These are phyloP conservation scores for Penicillium janthinellum DNA, from an alignment of 2,329 filamentous ascomycete genomes.

Conservation along the genomic window DNA sequence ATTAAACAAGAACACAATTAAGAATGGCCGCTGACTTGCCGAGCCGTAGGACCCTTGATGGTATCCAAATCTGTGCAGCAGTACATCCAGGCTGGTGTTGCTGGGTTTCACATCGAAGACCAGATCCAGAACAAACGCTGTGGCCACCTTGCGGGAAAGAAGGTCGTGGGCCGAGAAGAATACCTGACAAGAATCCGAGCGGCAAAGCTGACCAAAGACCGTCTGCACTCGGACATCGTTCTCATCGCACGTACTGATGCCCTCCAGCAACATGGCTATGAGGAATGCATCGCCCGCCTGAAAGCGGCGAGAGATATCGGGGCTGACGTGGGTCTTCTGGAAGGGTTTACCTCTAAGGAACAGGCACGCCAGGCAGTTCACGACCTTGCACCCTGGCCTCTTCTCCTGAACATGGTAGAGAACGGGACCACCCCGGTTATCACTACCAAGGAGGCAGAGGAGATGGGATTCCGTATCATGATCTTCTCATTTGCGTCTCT, in stretches of 20 bases:
- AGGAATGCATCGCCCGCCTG: constrained; percentile 42
- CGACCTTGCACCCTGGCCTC: constrained; percentile 42
- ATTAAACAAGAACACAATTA: too few species aligned
- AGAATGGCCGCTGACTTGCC: not conserved
- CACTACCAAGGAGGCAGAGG: constrained; percentile 40
- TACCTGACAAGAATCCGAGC: constrained; percentile 41
- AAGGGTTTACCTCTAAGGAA: constrained; percentile 43
- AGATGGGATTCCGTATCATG: constrained; percentile 48
- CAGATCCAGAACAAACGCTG: constrained; percentile 51
- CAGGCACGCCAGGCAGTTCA: constrained; percentile 39
- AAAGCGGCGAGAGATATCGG: constrained; percentile 43
- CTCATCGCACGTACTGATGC: constrained; percentile 49
- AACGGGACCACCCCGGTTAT: constrained; percentile 43
- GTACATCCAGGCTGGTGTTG: constrained; percentile 56
- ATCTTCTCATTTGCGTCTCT: constrained; percentile 46
- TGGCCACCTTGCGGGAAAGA: constrained; percentile 44
- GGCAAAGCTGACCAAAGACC: constrained; percentile 37
- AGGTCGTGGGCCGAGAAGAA: constrained; percentile 39
- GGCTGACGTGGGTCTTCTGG: constrained; percentile 46
- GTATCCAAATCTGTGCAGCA: constrained; percentile 52
- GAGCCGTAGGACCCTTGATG: constrained; percentile 42
- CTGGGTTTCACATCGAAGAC: constrained; percentile 61
- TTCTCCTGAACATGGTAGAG: constrained; percentile 50
- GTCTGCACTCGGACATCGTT: constrained; percentile 43
- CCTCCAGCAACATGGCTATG: constrained; percentile 42